Evolutionary conservation across 2,329 filamentous ascomycete species (phyloP), one percentile per base, ranked within the genome.

Genomic region (Fusarium clavum): DNA sequence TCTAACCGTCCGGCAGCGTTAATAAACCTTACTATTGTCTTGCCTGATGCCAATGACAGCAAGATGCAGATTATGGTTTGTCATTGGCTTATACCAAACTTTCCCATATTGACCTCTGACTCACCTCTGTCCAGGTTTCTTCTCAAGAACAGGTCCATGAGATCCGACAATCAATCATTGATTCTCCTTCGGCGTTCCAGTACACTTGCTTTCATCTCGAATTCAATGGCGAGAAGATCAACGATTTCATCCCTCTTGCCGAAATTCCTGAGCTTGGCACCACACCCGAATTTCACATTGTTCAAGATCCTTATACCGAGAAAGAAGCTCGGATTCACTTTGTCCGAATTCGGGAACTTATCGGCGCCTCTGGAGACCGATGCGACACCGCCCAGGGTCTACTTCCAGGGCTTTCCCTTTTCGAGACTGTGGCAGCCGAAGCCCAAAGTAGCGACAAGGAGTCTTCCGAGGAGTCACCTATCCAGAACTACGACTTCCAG

Each of bases 201-300:
- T 98, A 98, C 84, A 97, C 96, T 56, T 99, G 96, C 86, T 99
- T 99, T 85, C 96, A 99, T 83, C 90, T 99, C 76, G 94, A 98
- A 83, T 91, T 94, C 83, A 91, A 93, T 64, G 93, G 94, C 73
- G 85, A 92, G 81, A 92, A 92, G 71, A 91, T 99, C 86, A 98
- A 98, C 81, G 96, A 99, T 81, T 98, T 96, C 76, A 88, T 97
- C 64, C 92, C 97, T 79, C 88, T 99, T 67, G 94, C 93, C 57
- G 95, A 99, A 78, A 92, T 99, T 58, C 87, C 92, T 49, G 94
- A 89, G 60, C 87, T 99, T 58, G 88, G 89, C 56, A 82, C 91
- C 34, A 90, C 94, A 68, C 92, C 94, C 38, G 92, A 94, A 76
- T 87, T 98, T 62, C 88, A 87, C 57, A 83, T 99, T 74, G 90